phyloP scores from a whole-genome alignment of 2,329 filamentous ascomycete species.

The Cadophora sp. region DNA sequence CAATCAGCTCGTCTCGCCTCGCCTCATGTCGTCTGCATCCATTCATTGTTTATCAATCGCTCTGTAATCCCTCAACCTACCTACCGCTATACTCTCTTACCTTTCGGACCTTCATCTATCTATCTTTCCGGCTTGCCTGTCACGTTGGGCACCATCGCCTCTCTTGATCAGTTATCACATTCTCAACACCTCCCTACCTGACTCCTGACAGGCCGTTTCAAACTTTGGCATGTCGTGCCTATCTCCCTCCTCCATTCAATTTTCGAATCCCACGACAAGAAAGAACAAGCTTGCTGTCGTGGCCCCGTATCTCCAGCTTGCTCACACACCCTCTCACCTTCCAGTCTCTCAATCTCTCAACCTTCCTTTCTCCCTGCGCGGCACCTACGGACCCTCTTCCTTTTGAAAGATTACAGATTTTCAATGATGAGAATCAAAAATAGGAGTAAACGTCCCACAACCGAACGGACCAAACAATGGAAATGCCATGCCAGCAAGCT shows the following conservation, averaged over 20 bases:
- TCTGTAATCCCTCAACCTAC: not conserved
- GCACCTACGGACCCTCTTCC: no score
- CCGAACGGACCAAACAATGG: not conserved
- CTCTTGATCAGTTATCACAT: constrained; percentile 14
- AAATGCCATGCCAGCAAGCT: no score
- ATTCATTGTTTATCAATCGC: not conserved
- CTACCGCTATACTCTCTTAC: no score
- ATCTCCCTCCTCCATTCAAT: not conserved
- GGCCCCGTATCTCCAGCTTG: not conserved
- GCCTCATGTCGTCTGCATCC: not conserved
- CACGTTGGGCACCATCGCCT: constrained; percentile 3
- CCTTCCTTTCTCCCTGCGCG: no score
- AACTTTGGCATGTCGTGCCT: not conserved
- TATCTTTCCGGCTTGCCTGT: not conserved
- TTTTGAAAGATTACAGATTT: not conserved
- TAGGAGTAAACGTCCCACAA: not conserved
- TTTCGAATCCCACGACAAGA: not conserved
- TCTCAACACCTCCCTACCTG: not conserved
- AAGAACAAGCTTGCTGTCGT: not conserved
- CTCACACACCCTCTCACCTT: not conserved
- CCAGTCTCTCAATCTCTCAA: not conserved
- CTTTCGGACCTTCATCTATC: not conserved
- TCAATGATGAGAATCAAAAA: not conserved
- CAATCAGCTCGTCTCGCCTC: not conserved
- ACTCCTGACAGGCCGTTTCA: not conserved